Conservation (phyloP, 306 rosid species). For the Lathyrus sativus region DNA sequence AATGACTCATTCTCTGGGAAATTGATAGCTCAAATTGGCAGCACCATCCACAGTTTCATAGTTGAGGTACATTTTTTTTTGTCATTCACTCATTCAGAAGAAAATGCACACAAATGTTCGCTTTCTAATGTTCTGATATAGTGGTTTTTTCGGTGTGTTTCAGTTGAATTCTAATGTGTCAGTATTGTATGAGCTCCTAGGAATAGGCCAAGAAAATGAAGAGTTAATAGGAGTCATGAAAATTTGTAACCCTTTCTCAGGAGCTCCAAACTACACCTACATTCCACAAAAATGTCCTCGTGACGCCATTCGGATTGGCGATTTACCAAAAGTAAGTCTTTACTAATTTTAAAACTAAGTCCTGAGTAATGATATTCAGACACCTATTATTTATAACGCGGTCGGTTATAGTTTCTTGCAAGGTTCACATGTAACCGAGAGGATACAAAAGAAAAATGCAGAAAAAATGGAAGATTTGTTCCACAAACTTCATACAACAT, state of each 20-base stretch:
- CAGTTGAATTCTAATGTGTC: constrained; percentile 64
- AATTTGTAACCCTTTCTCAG: constrained; percentile 70
- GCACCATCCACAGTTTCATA: constrained; percentile 54
- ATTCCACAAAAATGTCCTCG: constrained; percentile 50
- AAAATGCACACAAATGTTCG: background rate
- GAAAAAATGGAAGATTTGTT: constrained; percentile 49
- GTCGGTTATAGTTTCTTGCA: constrained; percentile 48
- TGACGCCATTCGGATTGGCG: constrained; percentile 44
- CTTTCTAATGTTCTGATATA: constrained; percentile 6
- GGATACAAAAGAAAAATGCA: constrained; percentile 41
- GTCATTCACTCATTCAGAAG: background rate
- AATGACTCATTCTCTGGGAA: constrained; percentile 47
- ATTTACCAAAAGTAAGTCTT: constrained; percentile 54
- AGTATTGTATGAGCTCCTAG: constrained; percentile 45
- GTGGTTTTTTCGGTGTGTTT: constrained; percentile 32
- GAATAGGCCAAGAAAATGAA: constrained; percentile 44
- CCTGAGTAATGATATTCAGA: too few species aligned
- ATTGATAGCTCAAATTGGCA: constrained; percentile 54
- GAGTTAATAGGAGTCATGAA: constrained; percentile 33
- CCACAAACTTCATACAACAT: constrained; percentile 50
- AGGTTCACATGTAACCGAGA: constrained; percentile 45
- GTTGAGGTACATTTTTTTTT: constrained; percentile 43
- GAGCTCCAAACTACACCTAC: constrained; percentile 55
- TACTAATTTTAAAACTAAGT: background rate
- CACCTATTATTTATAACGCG: background rate